Evolutionary conservation across 108 stramenopile genomes (phyloP).

Genomic region (Discostella pseudostelligera): DNA sequence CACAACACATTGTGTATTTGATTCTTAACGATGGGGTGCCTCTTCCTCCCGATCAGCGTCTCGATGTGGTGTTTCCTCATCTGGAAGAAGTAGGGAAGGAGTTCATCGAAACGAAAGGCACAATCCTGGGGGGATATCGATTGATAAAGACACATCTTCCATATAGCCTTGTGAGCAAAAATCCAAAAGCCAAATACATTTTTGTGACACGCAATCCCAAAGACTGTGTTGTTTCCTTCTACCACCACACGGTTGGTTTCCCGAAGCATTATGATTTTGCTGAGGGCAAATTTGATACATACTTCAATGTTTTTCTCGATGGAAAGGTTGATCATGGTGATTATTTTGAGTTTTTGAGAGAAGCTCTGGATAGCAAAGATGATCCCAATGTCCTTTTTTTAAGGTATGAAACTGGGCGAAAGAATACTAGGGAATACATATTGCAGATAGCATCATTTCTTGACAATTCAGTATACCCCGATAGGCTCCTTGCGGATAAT

Average conservation of each 20-base stretch:
- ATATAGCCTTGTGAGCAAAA: slow-evolving; percentile 37
- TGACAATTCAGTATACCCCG: slow-evolving; percentile 28
- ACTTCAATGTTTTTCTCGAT: slow-evolving; percentile 46
- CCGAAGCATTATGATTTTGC: slow-evolving; percentile 51
- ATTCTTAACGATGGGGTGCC: slow-evolving; percentile 54
- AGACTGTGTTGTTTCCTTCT: slow-evolving; percentile 56
- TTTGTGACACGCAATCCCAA: slow-evolving; percentile 55
- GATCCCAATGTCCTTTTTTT: slow-evolving; percentile 53
- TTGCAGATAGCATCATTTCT: slow-evolving; percentile 50
- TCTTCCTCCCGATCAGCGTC: slow-evolving; percentile 34
- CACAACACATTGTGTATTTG: slow-evolving; percentile 54
- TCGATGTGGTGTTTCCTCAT: slow-evolving; percentile 53
- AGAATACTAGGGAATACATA: slow-evolving; percentile 35
- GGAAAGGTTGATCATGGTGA: slow-evolving; percentile 54
- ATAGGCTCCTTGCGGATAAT: slow-evolving; percentile 26
- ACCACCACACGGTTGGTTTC: slow-evolving; percentile 57
- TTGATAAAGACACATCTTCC: slow-evolving; percentile 60
- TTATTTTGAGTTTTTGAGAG: slow-evolving; percentile 44
- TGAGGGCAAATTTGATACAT: slow-evolving; percentile 51
- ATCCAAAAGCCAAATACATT: slow-evolving; percentile 51
- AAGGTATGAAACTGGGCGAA: slow-evolving; percentile 42
- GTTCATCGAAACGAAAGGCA: slow-evolving; percentile 27
- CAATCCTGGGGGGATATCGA: slow-evolving; percentile 33
- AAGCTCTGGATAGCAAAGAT: slow-evolving; percentile 45
- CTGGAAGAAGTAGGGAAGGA: slow-evolving; percentile 55